phyloP scores from a whole-genome alignment of 805 yeast genomes.

The Starmerella geochares region DNA sequence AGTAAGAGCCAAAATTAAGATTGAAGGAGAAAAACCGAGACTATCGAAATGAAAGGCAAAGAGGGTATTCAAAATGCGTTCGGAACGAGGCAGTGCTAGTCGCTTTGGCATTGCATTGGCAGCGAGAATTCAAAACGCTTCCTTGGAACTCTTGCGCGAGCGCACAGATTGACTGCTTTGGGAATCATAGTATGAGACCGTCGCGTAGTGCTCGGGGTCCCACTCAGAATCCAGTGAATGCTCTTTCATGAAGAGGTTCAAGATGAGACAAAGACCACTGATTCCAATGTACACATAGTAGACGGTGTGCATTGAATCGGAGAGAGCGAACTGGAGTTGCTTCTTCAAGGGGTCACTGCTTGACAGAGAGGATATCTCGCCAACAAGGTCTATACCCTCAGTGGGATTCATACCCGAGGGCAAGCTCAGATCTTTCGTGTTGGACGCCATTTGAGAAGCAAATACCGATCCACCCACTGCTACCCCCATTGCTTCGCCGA shows the following conservation, averaged over 20 bases:
- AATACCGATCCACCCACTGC: constrained; percentile 29
- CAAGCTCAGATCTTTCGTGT: neutral
- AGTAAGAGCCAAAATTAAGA: too few species aligned
- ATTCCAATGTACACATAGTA: constrained; percentile 20
- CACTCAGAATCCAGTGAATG: constrained; percentile 16
- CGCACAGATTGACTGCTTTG: neutral
- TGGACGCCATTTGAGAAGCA: constrained; percentile 20
- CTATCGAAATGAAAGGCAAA: too few species aligned
- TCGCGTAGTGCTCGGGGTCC: neutral
- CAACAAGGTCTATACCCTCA: constrained; percentile 18
- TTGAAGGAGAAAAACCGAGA: too few species aligned
- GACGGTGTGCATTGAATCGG: constrained; percentile 19
- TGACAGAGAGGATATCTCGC: constrained; percentile 11
- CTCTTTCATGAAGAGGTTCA: constrained; percentile 20
- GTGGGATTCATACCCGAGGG: constrained; percentile 16
- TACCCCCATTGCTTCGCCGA: constrained; percentile 29
- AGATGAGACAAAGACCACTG: constrained; percentile 19
- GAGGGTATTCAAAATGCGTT: too few species aligned
- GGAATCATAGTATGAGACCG: neutral
- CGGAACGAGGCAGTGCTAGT: too few species aligned
- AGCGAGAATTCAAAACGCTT: too few species aligned
- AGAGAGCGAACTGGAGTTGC: constrained; percentile 13
- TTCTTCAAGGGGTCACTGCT: constrained; percentile 5
- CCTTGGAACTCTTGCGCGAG: neutral
- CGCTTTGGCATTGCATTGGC: too few species aligned